These are phyloP conservation scores for Cryptococcus sp. DNA, from an alignment of 1,284 basidiomycete genomes.

Conservation along the genomic window DNA sequence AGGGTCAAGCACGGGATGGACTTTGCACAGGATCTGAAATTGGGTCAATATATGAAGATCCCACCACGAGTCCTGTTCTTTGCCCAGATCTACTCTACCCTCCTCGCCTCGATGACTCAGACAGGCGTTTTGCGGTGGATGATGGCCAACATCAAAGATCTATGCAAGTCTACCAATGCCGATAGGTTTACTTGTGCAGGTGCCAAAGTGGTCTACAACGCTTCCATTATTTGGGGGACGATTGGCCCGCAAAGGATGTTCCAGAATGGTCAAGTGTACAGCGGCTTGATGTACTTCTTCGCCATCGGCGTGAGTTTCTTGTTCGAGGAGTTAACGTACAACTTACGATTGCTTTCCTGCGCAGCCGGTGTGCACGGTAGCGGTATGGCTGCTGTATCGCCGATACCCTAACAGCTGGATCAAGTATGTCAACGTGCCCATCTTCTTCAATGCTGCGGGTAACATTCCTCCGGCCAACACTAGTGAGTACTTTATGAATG, in stretches of 20 bases:
- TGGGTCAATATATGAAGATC: slow-evolving; percentile 55
- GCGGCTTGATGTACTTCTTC: slow-evolving; percentile 46
- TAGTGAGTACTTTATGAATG: slow-evolving; percentile 28
- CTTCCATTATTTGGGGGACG: slow-evolving; percentile 52
- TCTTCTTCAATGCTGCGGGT: slow-evolving; percentile 56
- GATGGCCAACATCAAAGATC: slow-evolving; percentile 44
- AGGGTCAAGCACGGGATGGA: slow-evolving; percentile 56
- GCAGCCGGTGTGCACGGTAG: slow-evolving; percentile 74
- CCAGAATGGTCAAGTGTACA: slow-evolving; percentile 42
- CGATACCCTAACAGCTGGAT: slow-evolving; percentile 73
- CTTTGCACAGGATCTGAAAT: slow-evolving; percentile 59
- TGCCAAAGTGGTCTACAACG: slow-evolving; percentile 51
- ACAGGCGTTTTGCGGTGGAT: slow-evolving; percentile 55
- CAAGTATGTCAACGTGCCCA: slow-evolving; percentile 56
- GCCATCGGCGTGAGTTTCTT: slow-evolving; percentile 34
- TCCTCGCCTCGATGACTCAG: slow-evolving; percentile 51
- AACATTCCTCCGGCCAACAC: slow-evolving; percentile 64
- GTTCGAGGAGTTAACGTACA: too few relatives aligned
- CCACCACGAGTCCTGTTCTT: slow-evolving; percentile 59
- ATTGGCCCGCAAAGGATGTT: slow-evolving; percentile 49
- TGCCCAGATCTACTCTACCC: slow-evolving; percentile 61
- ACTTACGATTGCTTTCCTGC: slow-evolving; percentile 47
- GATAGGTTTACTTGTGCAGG: slow-evolving; percentile 52
- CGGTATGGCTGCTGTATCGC: slow-evolving; percentile 76
- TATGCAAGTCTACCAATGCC: slow-evolving; percentile 50